Evolutionary conservation across 2,329 filamentous ascomycete genomes (phyloP), one percentile per base, ranked within the genome.

Genomic region (Rutstroemia sp.): DNA sequence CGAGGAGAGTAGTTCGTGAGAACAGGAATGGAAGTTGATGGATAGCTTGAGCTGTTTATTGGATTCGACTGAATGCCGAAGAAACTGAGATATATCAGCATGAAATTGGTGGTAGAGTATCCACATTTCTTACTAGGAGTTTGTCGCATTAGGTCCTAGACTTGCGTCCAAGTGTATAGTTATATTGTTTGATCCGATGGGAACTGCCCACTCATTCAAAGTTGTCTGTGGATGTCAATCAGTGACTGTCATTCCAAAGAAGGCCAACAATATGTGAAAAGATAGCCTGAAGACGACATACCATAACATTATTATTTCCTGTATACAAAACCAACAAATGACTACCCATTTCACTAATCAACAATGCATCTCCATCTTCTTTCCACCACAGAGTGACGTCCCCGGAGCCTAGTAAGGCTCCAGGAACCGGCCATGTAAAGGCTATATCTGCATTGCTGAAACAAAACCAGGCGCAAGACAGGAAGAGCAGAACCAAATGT

Each of bases 51-150:
- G 6, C 6, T 30, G 16, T 52, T 39, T 2, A 38, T 10, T 10
- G 48, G 48, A 12, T 45, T 56, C n/a, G 48, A 51, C 17, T 56
- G 54, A n/a, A 56, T 47, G 5, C 54, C 54, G 17, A 56, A 56
- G 48, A 56, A 56, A 51, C 54, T 56, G 3, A 39, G 21, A 38
- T n/a, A 5, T 7, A 48, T 56, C 17, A 56, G 45, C 27, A 46
- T 21, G 4, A 25, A 2, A 2, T 4, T 6, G 25, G 5, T 10
- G 21, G 10, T 25, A 39, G 4, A 34, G 12, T 47, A 16, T 8
- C 6, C 16, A 16, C 30, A 6, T 27, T 10, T 7, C 48, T 52
- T 38, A 56, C 48, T 39, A 51, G 8, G 54, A 51, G 21, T 47
- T 46, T 17, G 21, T 56, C n/a, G 48, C 48, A 52, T 47, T 41